Base-by-base conservation (phyloP, 345 rosid genomes). In the Psidium guajava region DNA sequence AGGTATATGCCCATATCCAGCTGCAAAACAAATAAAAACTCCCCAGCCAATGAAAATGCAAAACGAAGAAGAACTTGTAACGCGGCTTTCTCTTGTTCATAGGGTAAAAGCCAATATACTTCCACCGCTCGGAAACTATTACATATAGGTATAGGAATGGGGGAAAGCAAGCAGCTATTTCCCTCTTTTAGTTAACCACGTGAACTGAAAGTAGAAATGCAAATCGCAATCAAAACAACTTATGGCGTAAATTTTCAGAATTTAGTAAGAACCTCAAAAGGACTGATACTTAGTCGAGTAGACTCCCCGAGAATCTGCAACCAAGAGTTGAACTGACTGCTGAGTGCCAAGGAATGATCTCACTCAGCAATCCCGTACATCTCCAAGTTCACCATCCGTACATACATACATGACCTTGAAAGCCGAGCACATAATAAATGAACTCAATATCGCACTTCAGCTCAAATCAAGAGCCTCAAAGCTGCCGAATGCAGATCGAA, bases 1-100 rank as follows among this genome's bases (percentile, higher is more conserved):
- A 97, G 95, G 82, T 97, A 97, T 88, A 95, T 90, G 69, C 99
- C 98, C 99, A 97, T 97, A 87, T 89, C 89, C 88, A 50, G 44
- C 77, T 36, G 77, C 77, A 69, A 69, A 18, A 36, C 77, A 32
- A 12, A 69, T 69, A 36, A 32, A 69, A 18, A 20, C 47, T 69
- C 47, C 4, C 25, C 77, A 69, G 13, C 77, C 77, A 40, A 69
- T 69, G 36, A 69, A 32, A 69, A 69, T 69, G 77, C 77, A 32
- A 69, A 69, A 47, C 10, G 49, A 64, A 32, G 75, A 4, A 32
- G 47, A 69, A 32, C 75, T 61, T 1, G 77, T 16, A 0, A 32
- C 24, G 47, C 0, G 3, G 36, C 25, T 36, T 69, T 36, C 77
- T 40, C 77, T 69, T 32, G 47, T 69, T 36, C 32, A 32, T 36